Conservation (phyloP, 140 eudicot species). For the Oenanthe javanica region DNA sequence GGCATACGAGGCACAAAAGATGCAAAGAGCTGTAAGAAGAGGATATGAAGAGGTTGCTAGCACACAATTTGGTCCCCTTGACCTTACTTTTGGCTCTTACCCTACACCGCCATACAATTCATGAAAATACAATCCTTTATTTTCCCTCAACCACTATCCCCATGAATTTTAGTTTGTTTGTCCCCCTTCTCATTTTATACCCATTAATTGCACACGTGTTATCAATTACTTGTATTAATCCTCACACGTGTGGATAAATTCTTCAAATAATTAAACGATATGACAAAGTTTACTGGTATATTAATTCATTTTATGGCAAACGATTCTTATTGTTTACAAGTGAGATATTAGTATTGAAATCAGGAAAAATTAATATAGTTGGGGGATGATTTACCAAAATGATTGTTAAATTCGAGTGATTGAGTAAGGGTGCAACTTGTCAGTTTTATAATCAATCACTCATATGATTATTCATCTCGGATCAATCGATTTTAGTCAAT, state of each 20-base stretch:
- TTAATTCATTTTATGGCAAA: too few species aligned
- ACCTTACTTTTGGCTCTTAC: constrained; percentile 55
- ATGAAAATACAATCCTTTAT: constrained; percentile 19
- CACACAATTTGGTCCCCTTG: constrained; percentile 45
- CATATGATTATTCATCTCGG: too few species aligned
- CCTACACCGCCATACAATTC: constrained; percentile 49
- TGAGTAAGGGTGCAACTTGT: too few species aligned
- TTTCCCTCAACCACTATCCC: not conserved
- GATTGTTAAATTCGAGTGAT: too few species aligned
- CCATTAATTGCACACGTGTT: not conserved
- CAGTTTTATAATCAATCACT: too few species aligned
- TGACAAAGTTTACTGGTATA: too few species aligned
- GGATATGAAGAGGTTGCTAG: constrained; percentile 23
- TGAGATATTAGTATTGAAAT: too few species aligned
- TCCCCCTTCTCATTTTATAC: not conserved
- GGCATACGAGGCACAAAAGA: constrained; percentile 45
- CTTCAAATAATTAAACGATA: not conserved
- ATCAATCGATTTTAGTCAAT: too few species aligned
- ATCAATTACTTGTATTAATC: constrained; percentile 12
- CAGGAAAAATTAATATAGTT: too few species aligned
- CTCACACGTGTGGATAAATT: constrained; percentile 17
- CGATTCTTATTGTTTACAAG: too few species aligned
- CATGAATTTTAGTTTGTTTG: constrained; percentile 16
- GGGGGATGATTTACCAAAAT: too few species aligned
- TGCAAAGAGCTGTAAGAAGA: constrained; percentile 31